A percentile compares a stretch with the other conserved stretches of the same genome.
phyloP scores from a whole-genome alignment of 1,284 basidiomycete species.

The Trichosporon sp. region DNA sequence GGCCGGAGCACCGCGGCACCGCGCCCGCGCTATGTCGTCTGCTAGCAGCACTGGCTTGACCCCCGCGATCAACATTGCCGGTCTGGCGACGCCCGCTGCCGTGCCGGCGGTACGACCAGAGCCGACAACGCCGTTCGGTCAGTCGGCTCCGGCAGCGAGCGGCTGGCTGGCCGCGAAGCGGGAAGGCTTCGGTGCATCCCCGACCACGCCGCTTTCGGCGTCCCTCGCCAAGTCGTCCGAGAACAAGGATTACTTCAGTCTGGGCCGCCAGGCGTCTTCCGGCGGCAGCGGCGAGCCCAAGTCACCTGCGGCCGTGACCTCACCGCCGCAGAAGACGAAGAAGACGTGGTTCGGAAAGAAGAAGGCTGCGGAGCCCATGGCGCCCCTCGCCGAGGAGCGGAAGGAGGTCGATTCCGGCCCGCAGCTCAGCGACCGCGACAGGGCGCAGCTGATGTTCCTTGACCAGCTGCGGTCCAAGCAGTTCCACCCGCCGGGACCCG shows the following conservation, averaged over 20 bases:
- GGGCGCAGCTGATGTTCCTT: constrained; percentile 58
- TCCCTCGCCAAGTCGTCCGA: constrained; percentile 1
- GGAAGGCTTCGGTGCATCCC: not conserved
- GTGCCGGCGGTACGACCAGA: constrained; percentile 58
- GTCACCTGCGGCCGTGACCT: constrained; percentile 14
- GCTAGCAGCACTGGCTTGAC: constrained; percentile 33
- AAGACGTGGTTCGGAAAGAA: constrained; percentile 63
- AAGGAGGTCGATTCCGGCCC: constrained; percentile 35
- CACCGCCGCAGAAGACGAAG: constrained; percentile 21
- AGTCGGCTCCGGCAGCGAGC: constrained; percentile 39
- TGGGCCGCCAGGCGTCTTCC: constrained; percentile 24
- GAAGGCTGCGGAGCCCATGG: constrained; percentile 55
- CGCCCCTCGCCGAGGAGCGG: constrained; percentile 45
- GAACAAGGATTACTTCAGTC: constrained; percentile 50
- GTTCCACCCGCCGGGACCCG: constrained; percentile 72
- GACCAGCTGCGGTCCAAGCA: constrained; percentile 69
- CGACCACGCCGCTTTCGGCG: constrained; percentile 5
- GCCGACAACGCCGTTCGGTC: constrained; percentile 38
- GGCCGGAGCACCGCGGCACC: constrained; percentile 37
- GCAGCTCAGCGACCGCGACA: constrained; percentile 48
- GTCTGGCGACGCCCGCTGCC: constrained; percentile 68
- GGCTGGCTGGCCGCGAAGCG: constrained; percentile 32
- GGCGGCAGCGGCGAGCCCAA: constrained; percentile 21
- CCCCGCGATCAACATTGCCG: constrained; percentile 61
- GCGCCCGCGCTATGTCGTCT: constrained; percentile 39